phyloP scores from a whole-genome alignment of 805 yeast genomes.

The Barnettozyma pratensis region DNA sequence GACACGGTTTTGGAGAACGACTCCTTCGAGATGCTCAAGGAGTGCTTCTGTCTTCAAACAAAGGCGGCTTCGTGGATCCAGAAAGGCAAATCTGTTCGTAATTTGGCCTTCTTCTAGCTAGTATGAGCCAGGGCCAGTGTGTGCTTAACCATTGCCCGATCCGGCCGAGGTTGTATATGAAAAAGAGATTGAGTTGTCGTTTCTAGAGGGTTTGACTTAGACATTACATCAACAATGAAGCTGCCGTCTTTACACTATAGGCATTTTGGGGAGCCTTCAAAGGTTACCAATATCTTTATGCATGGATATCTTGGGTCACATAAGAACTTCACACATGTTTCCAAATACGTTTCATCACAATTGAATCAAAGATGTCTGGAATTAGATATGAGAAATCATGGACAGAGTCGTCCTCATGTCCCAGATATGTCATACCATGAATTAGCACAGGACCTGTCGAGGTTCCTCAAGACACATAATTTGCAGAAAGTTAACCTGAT shows the following conservation, averaged over 20 bases:
- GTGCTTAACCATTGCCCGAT: no score
- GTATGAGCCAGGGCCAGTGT: no score
- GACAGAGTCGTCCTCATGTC: constrained; percentile 42
- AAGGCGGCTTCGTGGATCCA: background rate
- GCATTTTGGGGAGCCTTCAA: constrained; percentile 1
- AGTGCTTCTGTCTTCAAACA: background rate
- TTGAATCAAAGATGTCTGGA: constrained; percentile 32
- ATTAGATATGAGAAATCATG: constrained; percentile 52
- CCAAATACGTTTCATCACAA: constrained; percentile 28
- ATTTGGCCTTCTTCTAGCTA: background rate
- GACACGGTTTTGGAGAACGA: background rate
- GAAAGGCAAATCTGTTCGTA: background rate
- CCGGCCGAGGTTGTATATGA: no score
- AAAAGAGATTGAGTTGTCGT: no score
- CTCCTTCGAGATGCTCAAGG: background rate
- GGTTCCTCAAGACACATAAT: constrained; percentile 12
- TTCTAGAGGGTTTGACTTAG: no score
- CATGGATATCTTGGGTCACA: constrained; percentile 54
- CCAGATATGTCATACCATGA: constrained; percentile 31
- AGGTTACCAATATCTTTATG: constrained; percentile 37
- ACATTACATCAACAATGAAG: background rate
- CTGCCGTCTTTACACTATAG: constrained; percentile 5
- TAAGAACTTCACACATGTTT: constrained; percentile 37
- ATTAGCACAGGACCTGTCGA: constrained; percentile 12
- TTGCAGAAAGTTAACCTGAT: constrained; percentile 30